Conservation (phyloP, 345 rosid species). For the Iberis pinnata region DNA sequence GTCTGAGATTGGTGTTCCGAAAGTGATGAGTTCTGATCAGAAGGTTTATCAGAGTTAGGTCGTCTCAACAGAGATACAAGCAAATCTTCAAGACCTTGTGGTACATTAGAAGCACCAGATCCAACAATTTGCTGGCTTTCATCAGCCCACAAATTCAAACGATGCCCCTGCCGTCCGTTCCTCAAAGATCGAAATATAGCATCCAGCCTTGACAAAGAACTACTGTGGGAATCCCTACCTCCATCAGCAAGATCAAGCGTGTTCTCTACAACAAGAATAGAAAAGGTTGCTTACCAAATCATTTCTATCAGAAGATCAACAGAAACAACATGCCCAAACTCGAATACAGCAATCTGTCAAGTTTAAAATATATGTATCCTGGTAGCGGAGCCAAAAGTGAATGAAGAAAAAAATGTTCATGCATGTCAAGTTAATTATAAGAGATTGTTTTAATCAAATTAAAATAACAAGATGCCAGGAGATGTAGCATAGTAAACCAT, state of each 20-base stretch:
- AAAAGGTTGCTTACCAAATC: constrained; percentile 14
- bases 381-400: not conserved
- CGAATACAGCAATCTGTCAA: not conserved
- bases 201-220: constrained; percentile 54
- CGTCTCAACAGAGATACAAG: constrained; percentile 82
- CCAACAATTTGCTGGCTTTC: constrained; percentile 73
- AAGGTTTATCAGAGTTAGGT: constrained; percentile 53
- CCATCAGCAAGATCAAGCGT: constrained; percentile 39
- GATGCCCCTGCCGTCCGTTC: constrained; percentile 80
- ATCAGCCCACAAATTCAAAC: constrained; percentile 86
- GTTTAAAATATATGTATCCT: too few species aligned
- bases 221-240: constrained; percentile 47
- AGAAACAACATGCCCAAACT: too few species aligned
- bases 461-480: not conserved
- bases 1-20: constrained; percentile 46
- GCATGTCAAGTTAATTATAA: not conserved
- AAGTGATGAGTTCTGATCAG: constrained; percentile 43
- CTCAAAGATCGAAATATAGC: constrained; percentile 79
- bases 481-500: not conserved
- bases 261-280: constrained; percentile 38
- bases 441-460: not conserved
- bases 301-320: not conserved
- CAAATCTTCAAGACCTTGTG: constrained; percentile 88
- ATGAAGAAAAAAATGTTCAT: not conserved
- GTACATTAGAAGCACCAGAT: constrained; percentile 60